Conservation (phyloP, 1,139 yeast species). For the Sugiyamaella paludigena region DNA sequence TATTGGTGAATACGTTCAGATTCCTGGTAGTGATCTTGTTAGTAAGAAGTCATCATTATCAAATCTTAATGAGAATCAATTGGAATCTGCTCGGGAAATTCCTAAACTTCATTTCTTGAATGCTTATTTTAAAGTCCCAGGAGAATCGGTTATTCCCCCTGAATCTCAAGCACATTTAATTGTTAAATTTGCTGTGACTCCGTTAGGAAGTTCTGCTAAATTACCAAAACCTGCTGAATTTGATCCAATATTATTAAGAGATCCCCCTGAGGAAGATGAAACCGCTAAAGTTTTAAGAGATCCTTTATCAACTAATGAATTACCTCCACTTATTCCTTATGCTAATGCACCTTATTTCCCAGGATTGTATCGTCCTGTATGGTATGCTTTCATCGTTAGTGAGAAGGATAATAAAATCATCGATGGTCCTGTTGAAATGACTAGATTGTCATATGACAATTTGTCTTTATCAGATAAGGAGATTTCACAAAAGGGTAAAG, state of each 20-base stretch:
- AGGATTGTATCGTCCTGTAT: constrained; percentile 42
- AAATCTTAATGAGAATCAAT: constrained; percentile 10
- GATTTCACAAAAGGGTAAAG: constrained; percentile 34
- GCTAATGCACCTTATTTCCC: constrained; percentile 79
- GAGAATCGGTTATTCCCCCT: constrained; percentile 77
- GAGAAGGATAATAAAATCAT: constrained; percentile 78
- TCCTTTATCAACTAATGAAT: constrained; percentile 63
- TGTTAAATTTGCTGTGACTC: constrained; percentile 70
- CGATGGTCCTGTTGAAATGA: constrained; percentile 61
- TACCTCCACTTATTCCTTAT: constrained; percentile 63
- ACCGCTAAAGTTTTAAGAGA: constrained; percentile 65
- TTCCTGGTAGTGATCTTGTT: constrained; percentile 58
- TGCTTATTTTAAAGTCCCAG: constrained; percentile 82
- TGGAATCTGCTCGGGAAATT: constrained; percentile 17
- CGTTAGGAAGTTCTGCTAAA: constrained; percentile 48
- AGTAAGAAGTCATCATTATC: constrained; percentile 8
- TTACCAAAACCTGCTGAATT: constrained; percentile 36
- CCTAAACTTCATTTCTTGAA: constrained; percentile 70
- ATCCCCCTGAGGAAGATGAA: constrained; percentile 47
- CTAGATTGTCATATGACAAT: constrained; percentile 56
- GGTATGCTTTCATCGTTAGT: constrained; percentile 66
- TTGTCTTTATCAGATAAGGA: constrained; percentile 52
- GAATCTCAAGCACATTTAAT: constrained; percentile 69
- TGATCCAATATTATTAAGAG: constrained; percentile 35
- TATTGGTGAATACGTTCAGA: constrained; percentile 68